Base-by-base conservation (phyloP, 139 green algal genomes). In the Pleodorina starrii region DNA sequence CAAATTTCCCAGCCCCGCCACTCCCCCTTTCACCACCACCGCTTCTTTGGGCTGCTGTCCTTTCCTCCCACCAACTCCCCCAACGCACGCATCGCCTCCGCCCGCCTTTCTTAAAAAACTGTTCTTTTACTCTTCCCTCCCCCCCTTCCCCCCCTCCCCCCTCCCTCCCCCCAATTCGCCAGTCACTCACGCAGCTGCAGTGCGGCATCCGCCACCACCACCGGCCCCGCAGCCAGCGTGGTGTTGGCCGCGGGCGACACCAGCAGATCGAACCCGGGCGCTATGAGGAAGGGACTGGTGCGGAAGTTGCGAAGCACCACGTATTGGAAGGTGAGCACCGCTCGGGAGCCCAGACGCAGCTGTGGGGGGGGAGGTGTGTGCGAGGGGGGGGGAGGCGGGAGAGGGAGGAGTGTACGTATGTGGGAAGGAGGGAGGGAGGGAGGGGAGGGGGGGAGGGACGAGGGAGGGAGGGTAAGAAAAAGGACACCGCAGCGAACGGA, bases 271-370 rank as follows among this genome's bases (percentile, higher is more conserved):
- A 82, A 14, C 14, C 74, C 74, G 23, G 74, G 74, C 17, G 42
- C 38, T 6, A 54, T 27, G 23, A 27, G 35, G 9, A 82, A 46
- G 25, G 74, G 74, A 11, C 23, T 63, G 27, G 29, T n/a, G 4
- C 74, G 74, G n/a, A 63, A 82, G 74, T 82, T 42, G 7, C 43
- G 74, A 12, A 82, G 44, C 43, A 82, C 74, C 25, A 82, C 74
- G 74, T 82, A 35, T 1, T 63, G 29, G 5, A 82, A 25, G 44
- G 29, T 27, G 14, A 82, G 46, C 25, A 19, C 44, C 0, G n/a
- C 74, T 16, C 42, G 35, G 46, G 17, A n/a, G 12, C n/a, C 74
- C 74, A 82, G 25, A 21, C 69, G 69, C 35, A 76, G 3, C 57
- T 68, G 57, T 57, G n/a, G n/a, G n/a, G n/a, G n/a, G n/a, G n/a